A percentile compares a stretch with the other conserved stretches of the same genome.
phyloP scores from a whole-genome alignment of 2,329 filamentous ascomycete species.

The Blastomyces parvus region DNA sequence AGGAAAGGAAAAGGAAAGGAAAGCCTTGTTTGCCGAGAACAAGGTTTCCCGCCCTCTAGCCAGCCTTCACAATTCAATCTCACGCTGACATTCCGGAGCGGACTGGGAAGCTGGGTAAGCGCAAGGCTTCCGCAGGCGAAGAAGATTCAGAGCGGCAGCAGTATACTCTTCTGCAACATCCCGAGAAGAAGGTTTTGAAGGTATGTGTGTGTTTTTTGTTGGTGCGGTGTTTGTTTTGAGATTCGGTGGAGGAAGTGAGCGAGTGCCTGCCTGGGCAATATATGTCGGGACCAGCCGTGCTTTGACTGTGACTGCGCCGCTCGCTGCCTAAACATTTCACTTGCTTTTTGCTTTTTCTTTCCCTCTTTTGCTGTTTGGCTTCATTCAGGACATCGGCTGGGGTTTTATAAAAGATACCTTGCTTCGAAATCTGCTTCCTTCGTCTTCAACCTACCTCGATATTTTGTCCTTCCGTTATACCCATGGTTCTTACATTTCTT shows the following conservation, averaged over 20 bases:
- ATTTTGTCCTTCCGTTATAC: neutral
- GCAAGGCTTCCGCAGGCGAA: slow-evolving; percentile 19
- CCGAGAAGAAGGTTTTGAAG: slow-evolving; percentile 46
- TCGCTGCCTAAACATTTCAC: neutral
- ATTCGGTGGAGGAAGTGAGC: neutral
- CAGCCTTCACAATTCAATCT: slow-evolving; percentile 23
- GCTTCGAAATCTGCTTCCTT: neutral
- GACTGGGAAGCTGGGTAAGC: slow-evolving; percentile 14
- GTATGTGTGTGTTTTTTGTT: slow-evolving; percentile 26
- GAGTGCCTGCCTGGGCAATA: too few relatives aligned
- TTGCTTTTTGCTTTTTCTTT: neutral
- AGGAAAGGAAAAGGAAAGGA: neutral
- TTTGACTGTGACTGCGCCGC: neutral
- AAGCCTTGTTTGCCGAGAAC: slow-evolving; percentile 25
- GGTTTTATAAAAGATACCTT: neutral
- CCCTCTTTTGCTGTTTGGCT: too few relatives aligned
- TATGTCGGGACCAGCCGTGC: neutral
- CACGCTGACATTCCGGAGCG: slow-evolving; percentile 18
- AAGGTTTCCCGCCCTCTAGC: slow-evolving; percentile 26
- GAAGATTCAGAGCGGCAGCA: slow-evolving; percentile 24
- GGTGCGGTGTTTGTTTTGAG: neutral
- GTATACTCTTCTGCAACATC: slow-evolving; percentile 17
- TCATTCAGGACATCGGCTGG: too few relatives aligned
- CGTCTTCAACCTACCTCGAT: neutral
- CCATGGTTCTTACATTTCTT: neutral